Base-by-base conservation (phyloP, 208 protist genomes). In the Crithidia expoeki region DNA sequence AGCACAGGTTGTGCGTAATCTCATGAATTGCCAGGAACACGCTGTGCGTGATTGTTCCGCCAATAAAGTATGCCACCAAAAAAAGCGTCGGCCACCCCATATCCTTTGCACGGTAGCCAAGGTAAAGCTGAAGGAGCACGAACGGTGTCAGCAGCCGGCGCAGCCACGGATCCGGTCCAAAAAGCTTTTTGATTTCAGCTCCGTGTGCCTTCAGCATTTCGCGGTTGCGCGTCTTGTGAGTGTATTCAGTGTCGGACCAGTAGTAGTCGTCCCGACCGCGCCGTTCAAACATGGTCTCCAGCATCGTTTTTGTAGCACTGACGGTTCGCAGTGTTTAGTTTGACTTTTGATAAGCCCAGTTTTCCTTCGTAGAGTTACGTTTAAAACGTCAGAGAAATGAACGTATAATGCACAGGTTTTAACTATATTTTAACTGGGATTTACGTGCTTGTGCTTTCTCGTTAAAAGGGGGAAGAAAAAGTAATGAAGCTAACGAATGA, bases 21-120 rank as follows among this genome's bases (percentile, higher is more conserved):
- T 98, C 96, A 71, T 98, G 96, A 59, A 97, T 94, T 11, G 85
- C 94, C 28, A 98, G 72, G 58, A 94, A 94, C 2, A 82, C 68
- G 46, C 80, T 85, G 78, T 97, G 89, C 21, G 91, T 90, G 36
- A 91, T 81, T 42, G 88, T 94, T 28, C 85, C 95, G 32, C 92
- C 92, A 65, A 97, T 34, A 70, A 96, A 80, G 67, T 94, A 95
- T 16, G 80, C 86, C 0, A 87, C 28, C 33, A 92, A 53, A 21
- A 94, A 44, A 23, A 86, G 82, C 7, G 80, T 76, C 12, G 76
- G 76, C 86, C 92, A 94, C 44, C 74, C 70, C 85, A 90, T 88
- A 57, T 90, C 76, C 61, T 76, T 68, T 10, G 90, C 76, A 11
- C 65, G 67, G 52, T 78, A 83, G 25, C 75, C 88, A 46, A 93